Conservation (phyloP, 768 basidiomycete species). For the Boletus rubescentipes region DNA sequence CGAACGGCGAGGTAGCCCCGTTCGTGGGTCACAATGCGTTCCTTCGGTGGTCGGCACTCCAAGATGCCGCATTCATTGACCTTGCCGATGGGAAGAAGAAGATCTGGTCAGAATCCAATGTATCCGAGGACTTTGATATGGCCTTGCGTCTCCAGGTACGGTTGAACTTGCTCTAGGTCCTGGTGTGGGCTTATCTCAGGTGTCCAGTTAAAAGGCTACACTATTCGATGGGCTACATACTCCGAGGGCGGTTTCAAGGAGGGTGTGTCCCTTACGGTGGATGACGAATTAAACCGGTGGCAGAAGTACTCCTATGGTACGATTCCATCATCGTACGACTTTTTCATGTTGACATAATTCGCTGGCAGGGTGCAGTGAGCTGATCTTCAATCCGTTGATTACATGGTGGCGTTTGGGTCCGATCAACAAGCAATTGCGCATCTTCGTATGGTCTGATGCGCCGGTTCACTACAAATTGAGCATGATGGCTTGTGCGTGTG, state of each 20-base stretch:
- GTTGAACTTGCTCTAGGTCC: not conserved
- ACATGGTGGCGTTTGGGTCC: conserved; percentile 79
- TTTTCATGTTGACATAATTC: conserved; percentile 31
- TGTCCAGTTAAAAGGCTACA: conserved; percentile 21
- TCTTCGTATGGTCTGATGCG: conserved; percentile 75
- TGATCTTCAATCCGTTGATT: conserved; percentile 83
- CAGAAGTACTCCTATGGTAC: conserved; percentile 81
- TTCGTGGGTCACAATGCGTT: conserved; percentile 91
- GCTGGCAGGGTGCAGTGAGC: conserved; percentile 38
- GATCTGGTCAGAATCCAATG: conserved; percentile 67
- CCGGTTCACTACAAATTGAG: conserved; percentile 81
- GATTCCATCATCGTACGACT: conserved; percentile 31
- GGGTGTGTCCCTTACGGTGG: conserved; percentile 88
- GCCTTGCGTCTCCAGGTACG: conserved; percentile 50
- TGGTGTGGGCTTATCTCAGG: not conserved
- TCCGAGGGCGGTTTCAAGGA: conserved; percentile 88
- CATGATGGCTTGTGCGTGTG: conserved; percentile 50
- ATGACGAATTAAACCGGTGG: conserved; percentile 94
- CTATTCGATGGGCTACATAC: conserved; percentile 73
- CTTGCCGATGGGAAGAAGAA: conserved; percentile 55
- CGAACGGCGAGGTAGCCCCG: conserved; percentile 75
- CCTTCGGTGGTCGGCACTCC: conserved; percentile 84
- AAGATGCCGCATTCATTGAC: conserved; percentile 80
- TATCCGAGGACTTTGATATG: conserved; percentile 74
- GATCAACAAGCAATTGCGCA: conserved; percentile 76